Evolutionary conservation across 2,329 filamentous ascomycete genomes (phyloP).

Genomic region (Diaporthe caulivora): DNA sequence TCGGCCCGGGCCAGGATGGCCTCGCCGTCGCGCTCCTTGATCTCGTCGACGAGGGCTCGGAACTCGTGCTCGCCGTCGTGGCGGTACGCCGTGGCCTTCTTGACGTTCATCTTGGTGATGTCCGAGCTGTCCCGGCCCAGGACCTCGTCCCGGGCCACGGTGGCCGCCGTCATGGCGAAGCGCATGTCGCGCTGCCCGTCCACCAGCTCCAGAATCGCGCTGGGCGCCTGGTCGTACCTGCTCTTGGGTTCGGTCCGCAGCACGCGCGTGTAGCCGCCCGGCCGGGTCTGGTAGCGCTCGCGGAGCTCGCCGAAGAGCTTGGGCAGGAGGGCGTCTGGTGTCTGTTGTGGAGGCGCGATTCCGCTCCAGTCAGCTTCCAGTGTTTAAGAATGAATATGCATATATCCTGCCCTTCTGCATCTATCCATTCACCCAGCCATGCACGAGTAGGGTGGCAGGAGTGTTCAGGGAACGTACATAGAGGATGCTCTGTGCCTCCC

Average conservation of each 20-base stretch:
- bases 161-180: conserved; percentile 92
- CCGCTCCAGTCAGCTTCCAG: not conserved
- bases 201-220: conserved; percentile 93
- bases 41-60: conserved; percentile 70
- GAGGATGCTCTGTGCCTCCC: conserved; percentile 83
- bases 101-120: conserved; percentile 81
- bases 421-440: not conserved
- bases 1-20: conserved; percentile 14
- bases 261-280: conserved; percentile 95
- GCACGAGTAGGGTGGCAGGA: conserved; percentile 55
- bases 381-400: rapidly evolving
- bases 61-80: conserved; percentile 75
- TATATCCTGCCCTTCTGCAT: not conserved
- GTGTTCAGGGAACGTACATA: conserved; percentile 76
- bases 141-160: conserved; percentile 74
- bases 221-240: conserved; percentile 89
- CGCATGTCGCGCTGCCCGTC: conserved; percentile 95
- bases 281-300: conserved; percentile 81
- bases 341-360: conserved; percentile 57
- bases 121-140: conserved; percentile 72
- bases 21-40: conserved; percentile 48
- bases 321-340: conserved; percentile 76
- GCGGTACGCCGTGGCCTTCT: conserved; percentile 85
- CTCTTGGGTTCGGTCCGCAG: conserved; percentile 91
- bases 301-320: conserved; percentile 90